A percentile compares a stretch with the other conserved stretches of the same genome.
Evolutionary conservation across 164 flowering plant species (phyloP).

Genomic region (Malania oleifera): DNA sequence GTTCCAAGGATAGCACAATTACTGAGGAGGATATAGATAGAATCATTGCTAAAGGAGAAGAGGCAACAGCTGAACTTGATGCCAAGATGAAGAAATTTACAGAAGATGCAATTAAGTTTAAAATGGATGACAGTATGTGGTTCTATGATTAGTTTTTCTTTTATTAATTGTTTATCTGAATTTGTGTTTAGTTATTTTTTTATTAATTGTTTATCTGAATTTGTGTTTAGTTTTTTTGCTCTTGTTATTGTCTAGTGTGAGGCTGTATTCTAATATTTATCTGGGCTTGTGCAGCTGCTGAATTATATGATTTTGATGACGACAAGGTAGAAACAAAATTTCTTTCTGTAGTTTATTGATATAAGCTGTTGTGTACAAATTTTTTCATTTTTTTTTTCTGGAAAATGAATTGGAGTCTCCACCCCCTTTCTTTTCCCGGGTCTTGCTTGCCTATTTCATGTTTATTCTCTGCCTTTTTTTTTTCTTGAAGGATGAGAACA

Average conservation of each 20-base stretch:
- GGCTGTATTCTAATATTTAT: conserved; percentile 7
- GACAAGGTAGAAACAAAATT: conserved; percentile 53
- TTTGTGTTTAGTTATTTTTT: background rate
- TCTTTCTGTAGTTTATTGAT: background rate
- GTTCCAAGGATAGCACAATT: conserved; percentile 96
- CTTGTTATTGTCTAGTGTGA: background rate
- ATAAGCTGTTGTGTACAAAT: no score
- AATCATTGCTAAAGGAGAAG: conserved; percentile 99
- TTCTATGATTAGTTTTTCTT: background rate
- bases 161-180: background rate
- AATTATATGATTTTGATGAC: conserved; percentile 88
- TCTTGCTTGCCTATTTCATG: background rate
- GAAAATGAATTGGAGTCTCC: no score
- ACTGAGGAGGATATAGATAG: conserved; percentile 99
- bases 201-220: background rate
- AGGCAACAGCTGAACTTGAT: conserved; percentile 99
- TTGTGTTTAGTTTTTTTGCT: background rate
- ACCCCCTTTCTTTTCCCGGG: no score
- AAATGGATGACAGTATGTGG: conserved; percentile 95
- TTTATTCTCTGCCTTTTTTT: conserved; percentile 8
- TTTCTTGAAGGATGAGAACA: conserved; percentile 69
- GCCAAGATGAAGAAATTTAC: conserved; percentile 99
- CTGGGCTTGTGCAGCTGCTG: conserved; percentile 66
- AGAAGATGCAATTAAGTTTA: conserved; percentile 98
- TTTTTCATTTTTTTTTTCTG: no score